These are phyloP conservation scores for Quercus gilva DNA, from an alignment of 306 rosid genomes.

Conservation along the genomic window DNA sequence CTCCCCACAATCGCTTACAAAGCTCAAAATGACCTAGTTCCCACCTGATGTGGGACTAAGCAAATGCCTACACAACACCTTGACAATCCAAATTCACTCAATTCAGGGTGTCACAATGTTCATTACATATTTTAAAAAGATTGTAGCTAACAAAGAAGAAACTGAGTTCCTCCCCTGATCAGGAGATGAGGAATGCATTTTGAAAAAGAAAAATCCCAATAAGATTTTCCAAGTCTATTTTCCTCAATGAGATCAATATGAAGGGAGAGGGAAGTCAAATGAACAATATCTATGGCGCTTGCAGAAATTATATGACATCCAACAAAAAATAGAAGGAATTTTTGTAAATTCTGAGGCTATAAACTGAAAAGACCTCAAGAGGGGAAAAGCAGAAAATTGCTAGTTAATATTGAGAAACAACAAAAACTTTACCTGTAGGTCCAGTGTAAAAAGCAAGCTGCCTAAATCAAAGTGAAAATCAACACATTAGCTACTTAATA, in stretches of 20 bases:
- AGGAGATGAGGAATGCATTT: background rate
- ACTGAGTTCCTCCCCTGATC: background rate
- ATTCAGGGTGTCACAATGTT: too few relatives aligned
- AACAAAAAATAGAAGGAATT: background rate
- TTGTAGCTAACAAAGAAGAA: background rate
- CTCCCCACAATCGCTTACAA: too few relatives aligned
- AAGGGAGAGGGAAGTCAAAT: background rate
- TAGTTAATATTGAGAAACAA: background rate
- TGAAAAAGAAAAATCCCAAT: background rate
- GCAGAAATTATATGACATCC: background rate
- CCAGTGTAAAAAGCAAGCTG: constrained; percentile 86
- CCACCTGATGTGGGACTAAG: too few relatives aligned
- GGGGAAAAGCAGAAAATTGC: background rate
- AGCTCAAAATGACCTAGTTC: too few relatives aligned
- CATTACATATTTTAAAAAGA: background rate
- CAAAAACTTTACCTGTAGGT: constrained; percentile 57
- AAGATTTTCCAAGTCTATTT: background rate
- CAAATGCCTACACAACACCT: too few relatives aligned
- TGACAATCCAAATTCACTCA: too few relatives aligned
- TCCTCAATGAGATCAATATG: background rate
- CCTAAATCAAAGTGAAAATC: constrained; percentile 44
- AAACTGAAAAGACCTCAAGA: background rate
- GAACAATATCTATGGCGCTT: background rate
- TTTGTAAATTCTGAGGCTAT: background rate
- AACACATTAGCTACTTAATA: constrained; percentile 22